Base-by-base conservation (phyloP, 2,329 filamentous ascomycete species). In the Iodosphaeria phyllophila region DNA sequence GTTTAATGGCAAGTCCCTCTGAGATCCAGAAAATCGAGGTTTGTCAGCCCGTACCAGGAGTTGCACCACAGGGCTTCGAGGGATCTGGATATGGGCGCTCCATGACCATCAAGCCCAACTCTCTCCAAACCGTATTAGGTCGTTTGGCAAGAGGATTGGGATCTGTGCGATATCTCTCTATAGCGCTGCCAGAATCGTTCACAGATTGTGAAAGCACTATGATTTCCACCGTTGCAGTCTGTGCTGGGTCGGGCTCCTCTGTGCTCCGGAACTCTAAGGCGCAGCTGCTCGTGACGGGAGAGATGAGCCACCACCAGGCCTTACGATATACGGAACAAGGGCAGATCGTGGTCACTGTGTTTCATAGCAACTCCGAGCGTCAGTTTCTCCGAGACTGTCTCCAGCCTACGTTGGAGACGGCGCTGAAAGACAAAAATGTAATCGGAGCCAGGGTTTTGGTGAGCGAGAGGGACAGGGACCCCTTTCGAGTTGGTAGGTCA, bases 321-420 rank as follows among this genome's bases (percentile, higher is more conserved):
- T 62, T 98, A 29, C 69, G 77, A 19, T 80, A 83, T 2, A 80
- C 78, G 15, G 84, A 93, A 54, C 66, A 73, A 30, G 84, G 84
- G 2, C 74, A 74, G 33, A 75, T 71, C 27, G 78, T 95, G 1
- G 66, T 95, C 25, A 76, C 74, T 20, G 61, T 92, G 23, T 92
- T 92, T 40, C 89, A 98, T 47, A 86, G 77, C 38, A 95, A 95
- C 48, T 89, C 79, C 0, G 89, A 98, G 56, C 59, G 89, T 18
- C 74, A 70, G 0, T 98, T 86, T 43, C 50, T 98, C 39, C 62
- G 62, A 30, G 60, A 73, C 30, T 68, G 77, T 23, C 62, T 98
- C 53, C 62, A 63, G 38, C 56, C 58, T 11, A 67, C 71, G 46
- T 51, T 93, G 38, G 56, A 70, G 37, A 54, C 56, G 19, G 50